Base-by-base conservation (phyloP, 768 basidiomycete species). In the Exidia glandulosa region DNA sequence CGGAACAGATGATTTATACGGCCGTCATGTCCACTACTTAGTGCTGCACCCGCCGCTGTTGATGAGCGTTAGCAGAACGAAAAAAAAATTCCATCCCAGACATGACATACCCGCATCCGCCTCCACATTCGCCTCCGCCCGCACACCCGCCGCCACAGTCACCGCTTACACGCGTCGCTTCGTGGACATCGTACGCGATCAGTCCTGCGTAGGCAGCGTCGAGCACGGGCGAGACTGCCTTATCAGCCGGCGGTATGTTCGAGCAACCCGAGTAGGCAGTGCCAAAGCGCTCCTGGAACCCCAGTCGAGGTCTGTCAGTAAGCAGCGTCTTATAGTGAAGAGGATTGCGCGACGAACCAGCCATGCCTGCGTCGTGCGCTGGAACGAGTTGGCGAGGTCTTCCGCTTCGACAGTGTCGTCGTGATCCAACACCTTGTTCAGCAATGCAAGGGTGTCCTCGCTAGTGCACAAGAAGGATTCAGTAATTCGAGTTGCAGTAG, bases 361-460 rank as follows among this genome's bases (percentile, higher is more conserved):
- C 58, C 60, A 61, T 13, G 36, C 48, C 3, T 19, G 36, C 29
- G 59, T 32, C 25, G 52, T 60, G 19, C 54, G 50, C 29, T 56
- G 31, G 33, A 60, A 41, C 14, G 54, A 37, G 10, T n/a, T 56
- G 0, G 54, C 32, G 2, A 60, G 31, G 29, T 56, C 59, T 14
- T 52, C 10, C 19, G 52, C 36, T 19, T 59, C 56, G 54, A 64
- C 37, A 23, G 59, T 59, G 54, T 64, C 63, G 56, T 64, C 63
- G 36, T 64, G 63, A 32, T 62, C 62, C 7, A 63, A 36, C 7
- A 52, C 56, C 37, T 34, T 56, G 33, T 62, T 57, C 36, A 61
- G 30, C 14, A 63, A 16, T 23, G 31, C 30, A 10, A 52, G 56
- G 10, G 62, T 62, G 37, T 47, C 37, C 33, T 58, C 48, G 9